Percentiles rank a stretch among this genome's conserved stretches.
phyloP scores from a whole-genome alignment of 2,329 filamentous ascomycete genomes.

The Pseudogymnoascus verrucosus region DNA sequence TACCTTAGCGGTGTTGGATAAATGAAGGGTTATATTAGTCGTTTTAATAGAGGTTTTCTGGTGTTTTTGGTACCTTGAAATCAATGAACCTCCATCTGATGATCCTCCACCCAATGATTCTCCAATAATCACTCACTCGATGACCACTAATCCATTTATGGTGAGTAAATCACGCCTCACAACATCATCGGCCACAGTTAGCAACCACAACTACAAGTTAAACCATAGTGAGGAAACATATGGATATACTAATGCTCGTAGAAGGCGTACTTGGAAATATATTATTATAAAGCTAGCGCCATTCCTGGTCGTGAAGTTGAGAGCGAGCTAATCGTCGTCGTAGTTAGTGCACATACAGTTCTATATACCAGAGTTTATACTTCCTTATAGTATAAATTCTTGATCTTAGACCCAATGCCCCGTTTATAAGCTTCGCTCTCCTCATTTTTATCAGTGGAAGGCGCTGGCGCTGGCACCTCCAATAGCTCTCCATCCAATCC shows the following conservation, averaged over 20 bases:
- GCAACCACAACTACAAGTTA: no score
- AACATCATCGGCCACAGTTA: no score
- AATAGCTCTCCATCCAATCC: slow-evolving; percentile 20
- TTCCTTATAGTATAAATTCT: not conserved
- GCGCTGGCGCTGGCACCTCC: not conserved
- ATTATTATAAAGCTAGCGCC: no score
- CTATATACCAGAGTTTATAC: not conserved
- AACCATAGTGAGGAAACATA: no score
- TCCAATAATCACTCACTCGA: no score
- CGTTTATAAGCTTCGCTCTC: not conserved
- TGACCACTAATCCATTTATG: no score
- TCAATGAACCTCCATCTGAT: not conserved
- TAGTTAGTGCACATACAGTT: not conserved
- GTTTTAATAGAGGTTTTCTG: not conserved
- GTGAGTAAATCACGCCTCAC: no score
- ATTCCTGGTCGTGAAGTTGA: no score
- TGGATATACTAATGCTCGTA: no score
- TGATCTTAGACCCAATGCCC: not conserved
- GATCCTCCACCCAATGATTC: no score
- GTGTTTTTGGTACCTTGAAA: not conserved
- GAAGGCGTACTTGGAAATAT: no score
- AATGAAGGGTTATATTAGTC: not conserved
- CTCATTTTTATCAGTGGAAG: not conserved
- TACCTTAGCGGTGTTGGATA: not conserved
- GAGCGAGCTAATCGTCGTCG: not conserved